Conservation (phyloP, 169 alveolate species). For the Ichthyophthirius multifiliis region DNA sequence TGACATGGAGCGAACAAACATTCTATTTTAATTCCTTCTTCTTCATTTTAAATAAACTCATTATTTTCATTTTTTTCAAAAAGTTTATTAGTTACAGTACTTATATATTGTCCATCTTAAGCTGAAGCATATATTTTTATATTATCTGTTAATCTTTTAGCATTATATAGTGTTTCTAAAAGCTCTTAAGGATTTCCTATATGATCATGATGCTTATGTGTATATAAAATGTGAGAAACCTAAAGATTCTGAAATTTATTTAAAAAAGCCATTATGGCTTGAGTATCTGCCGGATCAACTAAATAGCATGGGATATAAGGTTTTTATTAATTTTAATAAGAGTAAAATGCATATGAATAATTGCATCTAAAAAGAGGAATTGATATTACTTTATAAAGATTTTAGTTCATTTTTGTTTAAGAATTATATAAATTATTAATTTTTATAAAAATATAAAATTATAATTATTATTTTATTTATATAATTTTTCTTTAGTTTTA, state of each 20-base stretch:
- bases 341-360: slow-evolving; percentile 16
- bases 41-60: slow-evolving; percentile 4
- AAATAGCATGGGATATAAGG: background rate
- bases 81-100: background rate
- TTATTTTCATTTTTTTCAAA: slow-evolving; percentile 8
- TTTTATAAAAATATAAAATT: too few species aligned
- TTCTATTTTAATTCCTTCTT: slow-evolving; percentile 70
- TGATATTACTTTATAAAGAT: slow-evolving; percentile 3
- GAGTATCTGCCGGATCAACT: slow-evolving; percentile 37
- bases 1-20: slow-evolving; percentile 93
- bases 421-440: too few species aligned
- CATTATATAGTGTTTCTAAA: slow-evolving; percentile 64
- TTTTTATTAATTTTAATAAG: background rate
- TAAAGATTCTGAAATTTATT: background rate
- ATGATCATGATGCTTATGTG: slow-evolving; percentile 89
- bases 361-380: slow-evolving; percentile 12
- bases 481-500: too few species aligned
- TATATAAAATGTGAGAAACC: slow-evolving; percentile 35
- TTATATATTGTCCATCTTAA: background rate
- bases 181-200: slow-evolving; percentile 86
- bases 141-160: slow-evolving; percentile 55
- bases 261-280: background rate
- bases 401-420: too few species aligned
- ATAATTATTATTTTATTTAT: too few species aligned
- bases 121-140: background rate